Conservation (phyloP, 805 yeast species). For the Metschnikowia rubicola region DNA sequence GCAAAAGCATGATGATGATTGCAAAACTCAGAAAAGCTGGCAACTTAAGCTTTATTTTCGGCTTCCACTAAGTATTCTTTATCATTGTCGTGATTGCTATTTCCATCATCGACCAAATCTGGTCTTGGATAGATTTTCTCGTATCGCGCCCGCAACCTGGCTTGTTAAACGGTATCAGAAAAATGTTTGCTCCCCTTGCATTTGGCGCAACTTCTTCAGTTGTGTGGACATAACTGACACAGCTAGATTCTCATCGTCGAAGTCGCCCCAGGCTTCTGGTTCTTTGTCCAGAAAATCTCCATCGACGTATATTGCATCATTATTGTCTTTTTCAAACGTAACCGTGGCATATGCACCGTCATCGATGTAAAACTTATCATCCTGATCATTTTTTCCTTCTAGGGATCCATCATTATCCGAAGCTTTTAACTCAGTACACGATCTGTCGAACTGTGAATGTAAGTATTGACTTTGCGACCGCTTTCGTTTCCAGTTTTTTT, state of each 20-base stretch:
- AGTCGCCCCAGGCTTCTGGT: slow-evolving; percentile 70
- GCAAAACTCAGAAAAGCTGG: no score
- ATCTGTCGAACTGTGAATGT: no score
- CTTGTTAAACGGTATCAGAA: slow-evolving; percentile 57
- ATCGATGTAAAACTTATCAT: slow-evolving; percentile 41
- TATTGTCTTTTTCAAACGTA: slow-evolving; percentile 41
- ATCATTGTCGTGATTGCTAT: slow-evolving; percentile 35
- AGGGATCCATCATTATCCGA: no score
- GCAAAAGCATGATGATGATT: no score
- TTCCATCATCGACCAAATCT: slow-evolving; percentile 57
- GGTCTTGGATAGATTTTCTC: slow-evolving; percentile 79
- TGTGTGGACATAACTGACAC: slow-evolving; percentile 62
- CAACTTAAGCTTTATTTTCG: slow-evolving; percentile 8
- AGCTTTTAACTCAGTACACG: no score
- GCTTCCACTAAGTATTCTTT: slow-evolving; percentile 20
- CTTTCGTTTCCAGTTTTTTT: no score
- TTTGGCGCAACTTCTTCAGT: slow-evolving; percentile 66
- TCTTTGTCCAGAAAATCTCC: slow-evolving; percentile 32
- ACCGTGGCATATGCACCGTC: slow-evolving; percentile 40
- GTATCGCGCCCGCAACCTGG: slow-evolving; percentile 68
- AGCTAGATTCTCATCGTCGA: slow-evolving; percentile 77
- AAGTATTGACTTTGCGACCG: no score
- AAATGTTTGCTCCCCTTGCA: slow-evolving; percentile 50
- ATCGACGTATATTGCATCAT: slow-evolving; percentile 24
- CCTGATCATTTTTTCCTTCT: slow-evolving; percentile 28